Conservation (phyloP, 352 stramenopile genomes). For the Globisporangium uncinulatum region DNA sequence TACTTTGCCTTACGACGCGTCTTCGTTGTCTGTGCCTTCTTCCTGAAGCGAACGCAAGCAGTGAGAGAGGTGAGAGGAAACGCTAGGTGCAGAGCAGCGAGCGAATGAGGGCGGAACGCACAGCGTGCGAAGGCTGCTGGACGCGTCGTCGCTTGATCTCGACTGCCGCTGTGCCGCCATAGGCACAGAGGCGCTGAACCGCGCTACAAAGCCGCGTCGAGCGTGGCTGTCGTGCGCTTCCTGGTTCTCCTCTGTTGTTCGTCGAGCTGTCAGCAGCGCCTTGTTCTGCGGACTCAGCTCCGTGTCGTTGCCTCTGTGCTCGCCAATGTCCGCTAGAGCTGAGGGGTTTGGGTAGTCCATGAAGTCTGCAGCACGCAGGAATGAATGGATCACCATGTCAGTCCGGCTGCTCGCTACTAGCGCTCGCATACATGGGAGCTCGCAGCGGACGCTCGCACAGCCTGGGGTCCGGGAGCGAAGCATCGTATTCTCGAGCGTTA, state of each 20-base stretch:
- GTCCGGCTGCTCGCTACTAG: too few species aligned
- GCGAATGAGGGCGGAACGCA: background rate
- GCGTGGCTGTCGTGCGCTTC: slow-evolving; percentile 2
- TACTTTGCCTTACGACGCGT: slow-evolving; percentile 11
- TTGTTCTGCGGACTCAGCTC: slow-evolving; percentile 14
- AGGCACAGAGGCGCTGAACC: background rate
- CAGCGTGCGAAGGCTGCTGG: slow-evolving; percentile 8
- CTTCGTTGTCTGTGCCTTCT: slow-evolving; percentile 15
- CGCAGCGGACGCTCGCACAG: slow-evolving; percentile 24
- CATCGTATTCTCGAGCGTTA: slow-evolving; percentile 71
- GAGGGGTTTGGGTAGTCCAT: slow-evolving; percentile 25
- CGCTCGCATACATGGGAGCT: background rate
- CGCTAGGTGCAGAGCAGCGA: background rate
- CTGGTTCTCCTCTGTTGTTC: slow-evolving; percentile 10
- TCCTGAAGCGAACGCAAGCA: background rate
- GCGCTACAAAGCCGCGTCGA: background rate
- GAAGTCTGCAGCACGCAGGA: slow-evolving; percentile 28
- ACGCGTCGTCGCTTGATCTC: slow-evolving; percentile 6
- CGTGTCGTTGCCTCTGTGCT: background rate
- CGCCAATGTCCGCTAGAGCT: background rate
- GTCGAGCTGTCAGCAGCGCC: slow-evolving; percentile 14
- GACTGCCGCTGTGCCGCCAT: slow-evolving; percentile 7
- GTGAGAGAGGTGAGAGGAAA: background rate
- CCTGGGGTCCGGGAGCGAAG: slow-evolving; percentile 55
- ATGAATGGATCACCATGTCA: background rate